Evolutionary conservation across 805 yeast genomes (phyloP), one percentile per base, ranked within the genome.

Genomic region (Limtongia smithiae): DNA sequence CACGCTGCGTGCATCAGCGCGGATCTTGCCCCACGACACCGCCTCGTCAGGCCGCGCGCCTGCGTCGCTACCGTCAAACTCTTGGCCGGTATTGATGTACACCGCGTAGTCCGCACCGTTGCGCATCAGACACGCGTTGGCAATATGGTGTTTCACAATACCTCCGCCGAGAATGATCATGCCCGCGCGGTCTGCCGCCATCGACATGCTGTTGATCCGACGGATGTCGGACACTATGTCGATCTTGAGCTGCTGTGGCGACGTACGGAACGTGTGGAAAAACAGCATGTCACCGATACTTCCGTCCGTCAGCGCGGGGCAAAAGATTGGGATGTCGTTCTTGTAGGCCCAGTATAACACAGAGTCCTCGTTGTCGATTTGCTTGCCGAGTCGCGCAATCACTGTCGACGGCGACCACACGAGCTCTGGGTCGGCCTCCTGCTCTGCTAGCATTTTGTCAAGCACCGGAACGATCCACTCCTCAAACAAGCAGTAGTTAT

Each of bases 21-120:
- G 90, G 70, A 93, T 93, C 69, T 93, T 93, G 57, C 99, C 99
- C 99, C 99, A 93, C 34, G 95, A 85, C 45, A 93, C 85, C 24
- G 98, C 98, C 71, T 93, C 99, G 67, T 93, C 98, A 1, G 97
- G 97, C 67, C 98, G 80, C 4, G 98, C 98, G 58, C 98, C 98
- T 9, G 98, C 97, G 68, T 93, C 98, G 21, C 96, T 87, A 40
- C 98, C 98, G 65, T 93, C 99, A 62, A 89, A 93, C 67, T 93
- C 99, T 71, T 93, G 97, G 40, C 96, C 98, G 14, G 99, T 93
- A 70, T 93, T 93, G 67, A 93, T 91, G 70, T 80, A 93, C 17
- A 93, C 96, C 4, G 98, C 97, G 65, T 83, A 88, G 67, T 93
- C 99, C 20, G 99, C 98, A 63, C 99, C 99, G 62, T 93, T 94